Evolutionary conservation across 257 asterid species (phyloP), one percentile per base, ranked within the genome.

Genomic region (Rehmannia glutinosa): DNA sequence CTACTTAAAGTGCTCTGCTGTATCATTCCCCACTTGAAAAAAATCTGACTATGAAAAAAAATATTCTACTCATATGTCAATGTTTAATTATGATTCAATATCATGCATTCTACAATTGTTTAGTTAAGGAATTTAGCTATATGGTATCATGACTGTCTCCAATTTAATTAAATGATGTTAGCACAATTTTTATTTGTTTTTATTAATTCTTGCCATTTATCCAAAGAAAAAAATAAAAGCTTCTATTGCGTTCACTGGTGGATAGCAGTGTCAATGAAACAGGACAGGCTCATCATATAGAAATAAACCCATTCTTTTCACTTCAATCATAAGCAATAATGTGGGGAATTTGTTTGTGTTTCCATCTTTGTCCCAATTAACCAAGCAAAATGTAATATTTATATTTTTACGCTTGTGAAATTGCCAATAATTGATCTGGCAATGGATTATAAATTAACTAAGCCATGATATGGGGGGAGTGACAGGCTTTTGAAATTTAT

Each of bases 1-100:
- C 56, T 4, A 12, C 39, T 24, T 32, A 15, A 71, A 64, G 71
- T 72, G 76, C 19, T 63, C 53, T 42, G 75, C 63, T 61, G 41
- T 60, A 59, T 70, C 68, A 60, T 47, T 59, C 45, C 59, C 75
- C 75, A 70, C 62, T 52, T 42, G 32, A 39, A 16, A 27, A 27
- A 45, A 28, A 62, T 1, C 1, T 3, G 6, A 30, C 0, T 30
- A 5, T 3, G 36, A 3, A 30, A 30, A 3, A 30, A 30, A 5
- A 30, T 3, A 3, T 1, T 30, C 4, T 30, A 30, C 7, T 30
- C 36, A 1, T 30, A 5, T 30, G 7, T 1, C 36, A 30, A 3
- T 30, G 7, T 3, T 8, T 3, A 30, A 30, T 30, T 30, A 30
- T 30, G 36, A 30, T 30, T 2, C 36, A 30, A 27, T 27, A 27